Conservation (phyloP, 2,329 filamentous ascomycete genomes). For the Ophiocordyceps australis region DNA sequence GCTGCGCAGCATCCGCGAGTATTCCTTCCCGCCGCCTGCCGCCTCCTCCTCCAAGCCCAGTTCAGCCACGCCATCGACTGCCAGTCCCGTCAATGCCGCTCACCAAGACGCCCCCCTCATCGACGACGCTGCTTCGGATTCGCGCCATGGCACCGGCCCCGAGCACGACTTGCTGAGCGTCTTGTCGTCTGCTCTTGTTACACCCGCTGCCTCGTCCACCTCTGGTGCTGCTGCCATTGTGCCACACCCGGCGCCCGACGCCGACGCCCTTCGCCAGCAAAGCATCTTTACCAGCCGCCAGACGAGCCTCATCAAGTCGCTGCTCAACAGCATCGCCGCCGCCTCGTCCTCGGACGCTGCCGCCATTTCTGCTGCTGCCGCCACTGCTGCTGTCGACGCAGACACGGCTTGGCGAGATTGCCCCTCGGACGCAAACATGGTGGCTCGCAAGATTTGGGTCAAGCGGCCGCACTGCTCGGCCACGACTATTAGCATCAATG, state of each 20-base stretch:
- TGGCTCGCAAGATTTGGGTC: conserved; percentile 82
- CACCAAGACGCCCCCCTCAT: no score
- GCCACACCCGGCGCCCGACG: no score
- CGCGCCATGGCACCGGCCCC: conserved; percentile 8
- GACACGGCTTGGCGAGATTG: no score
- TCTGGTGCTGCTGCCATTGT: no score
- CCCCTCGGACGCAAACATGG: conserved; percentile 29
- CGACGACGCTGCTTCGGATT: conserved; percentile 1
- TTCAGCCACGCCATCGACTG: conserved; percentile 2
- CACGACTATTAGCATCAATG: conserved; percentile 67
- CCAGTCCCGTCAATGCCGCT: conserved; percentile 4
- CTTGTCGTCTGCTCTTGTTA: conserved; percentile 5
- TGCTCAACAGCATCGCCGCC: conserved; percentile 8
- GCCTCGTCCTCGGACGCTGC: conserved; percentile 6
- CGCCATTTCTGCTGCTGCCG: no score
- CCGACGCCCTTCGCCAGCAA: conserved; percentile 9
- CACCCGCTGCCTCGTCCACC: conserved; percentile 9
- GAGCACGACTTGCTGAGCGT: conserved; percentile 9
- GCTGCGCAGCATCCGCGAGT: conserved; percentile 2
- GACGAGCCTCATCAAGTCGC: conserved; percentile 13
- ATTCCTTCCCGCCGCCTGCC: background rate
- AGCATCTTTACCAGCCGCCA: conserved; percentile 19
- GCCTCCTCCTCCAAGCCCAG: background rate
- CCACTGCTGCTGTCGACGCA: no score
- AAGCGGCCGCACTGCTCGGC: conserved; percentile 71